Percentiles rank a stretch among this genome's conserved stretches.
These are phyloP conservation scores for Penicillium longicatenatum DNA, from an alignment of 495 filamentous ascomycete species.

Conservation along the genomic window DNA sequence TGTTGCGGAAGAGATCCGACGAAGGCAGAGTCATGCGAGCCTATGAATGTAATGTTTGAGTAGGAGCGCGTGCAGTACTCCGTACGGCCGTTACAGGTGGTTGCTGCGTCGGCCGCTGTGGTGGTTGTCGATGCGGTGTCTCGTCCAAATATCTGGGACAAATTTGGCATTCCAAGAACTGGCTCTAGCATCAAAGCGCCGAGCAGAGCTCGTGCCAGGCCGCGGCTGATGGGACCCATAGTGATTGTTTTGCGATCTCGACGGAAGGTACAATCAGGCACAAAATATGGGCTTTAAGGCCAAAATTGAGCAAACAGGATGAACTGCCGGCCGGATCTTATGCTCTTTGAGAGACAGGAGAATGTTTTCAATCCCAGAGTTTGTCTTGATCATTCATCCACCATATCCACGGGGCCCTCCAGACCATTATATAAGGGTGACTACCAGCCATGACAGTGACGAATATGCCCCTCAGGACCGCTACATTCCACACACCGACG, in stretches of 20 bases:
- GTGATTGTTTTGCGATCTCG: neutral
- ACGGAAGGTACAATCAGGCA: neutral
- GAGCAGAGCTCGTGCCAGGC: slow-evolving; percentile 10
- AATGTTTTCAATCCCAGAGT: neutral
- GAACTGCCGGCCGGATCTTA: neutral
- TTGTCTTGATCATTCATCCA: neutral
- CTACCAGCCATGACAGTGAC: slow-evolving; percentile 8
- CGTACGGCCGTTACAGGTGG: slow-evolving; percentile 66
- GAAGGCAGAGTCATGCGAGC: slow-evolving; percentile 70
- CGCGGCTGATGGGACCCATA: slow-evolving; percentile 6
- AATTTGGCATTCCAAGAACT: slow-evolving; percentile 2
- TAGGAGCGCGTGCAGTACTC: slow-evolving; percentile 62
- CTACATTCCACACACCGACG: slow-evolving; percentile 27
- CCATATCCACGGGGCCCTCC: neutral
- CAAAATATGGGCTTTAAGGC: neutral
- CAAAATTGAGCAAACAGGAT: neutral
- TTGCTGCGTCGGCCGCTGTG: slow-evolving; percentile 9
- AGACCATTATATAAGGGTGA: slow-evolving; percentile 12
- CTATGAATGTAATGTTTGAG: slow-evolving; percentile 67
- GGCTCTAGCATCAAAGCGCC: slow-evolving; percentile 14
- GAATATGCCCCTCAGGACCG: slow-evolving; percentile 9
- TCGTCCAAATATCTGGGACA: slow-evolving; percentile 1
- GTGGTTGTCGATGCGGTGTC: slow-evolving; percentile 5
- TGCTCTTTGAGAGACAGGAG: neutral
- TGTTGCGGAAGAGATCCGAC: slow-evolving; percentile 60